Evolutionary conservation across 306 rosid species (phyloP).

Genomic region (Argentina anserina): DNA sequence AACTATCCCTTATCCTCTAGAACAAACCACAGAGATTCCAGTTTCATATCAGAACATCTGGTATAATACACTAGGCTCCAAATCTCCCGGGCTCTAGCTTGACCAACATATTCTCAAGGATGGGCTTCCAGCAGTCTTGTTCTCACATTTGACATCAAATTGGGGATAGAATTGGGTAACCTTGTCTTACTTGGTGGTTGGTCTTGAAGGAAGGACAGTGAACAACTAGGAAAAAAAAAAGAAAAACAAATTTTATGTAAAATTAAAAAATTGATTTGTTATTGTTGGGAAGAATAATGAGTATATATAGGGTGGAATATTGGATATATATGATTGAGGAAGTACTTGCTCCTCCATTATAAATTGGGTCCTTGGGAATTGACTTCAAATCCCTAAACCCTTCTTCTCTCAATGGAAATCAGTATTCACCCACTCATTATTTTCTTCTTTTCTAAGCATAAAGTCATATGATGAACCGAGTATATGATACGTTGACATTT

Average conservation of each 20-base stretch:
- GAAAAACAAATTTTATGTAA: neutral
- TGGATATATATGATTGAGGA: neutral
- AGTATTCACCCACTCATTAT: constrained; percentile 16
- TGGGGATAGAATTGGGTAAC: neutral
- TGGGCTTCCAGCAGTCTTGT: constrained; percentile 2
- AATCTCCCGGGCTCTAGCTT: neutral
- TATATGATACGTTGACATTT: constrained; percentile 2
- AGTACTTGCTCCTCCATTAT: constrained; percentile 6
- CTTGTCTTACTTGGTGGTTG: neutral
- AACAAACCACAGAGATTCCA: neutral
- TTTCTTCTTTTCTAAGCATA: neutral
- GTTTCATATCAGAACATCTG: neutral
- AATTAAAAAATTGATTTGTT: neutral
- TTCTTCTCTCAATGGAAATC: constrained; percentile 5
- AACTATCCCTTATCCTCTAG: neutral
- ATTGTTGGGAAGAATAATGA: neutral
- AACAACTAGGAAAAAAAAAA: neutral
- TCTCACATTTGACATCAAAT: neutral
- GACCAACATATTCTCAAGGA: constrained; percentile 5
- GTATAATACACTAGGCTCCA: neutral
- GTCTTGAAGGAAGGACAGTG: constrained; percentile 1
- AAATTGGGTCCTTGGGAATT: constrained; percentile 21
- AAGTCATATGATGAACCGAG: neutral
- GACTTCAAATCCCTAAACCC: constrained; percentile 6
- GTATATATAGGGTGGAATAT: neutral